A percentile compares a stretch with the other conserved stretches of the same genome.
phyloP scores from a whole-genome alignment of 345 rosid genomes.

The Garcia nutans region DNA sequence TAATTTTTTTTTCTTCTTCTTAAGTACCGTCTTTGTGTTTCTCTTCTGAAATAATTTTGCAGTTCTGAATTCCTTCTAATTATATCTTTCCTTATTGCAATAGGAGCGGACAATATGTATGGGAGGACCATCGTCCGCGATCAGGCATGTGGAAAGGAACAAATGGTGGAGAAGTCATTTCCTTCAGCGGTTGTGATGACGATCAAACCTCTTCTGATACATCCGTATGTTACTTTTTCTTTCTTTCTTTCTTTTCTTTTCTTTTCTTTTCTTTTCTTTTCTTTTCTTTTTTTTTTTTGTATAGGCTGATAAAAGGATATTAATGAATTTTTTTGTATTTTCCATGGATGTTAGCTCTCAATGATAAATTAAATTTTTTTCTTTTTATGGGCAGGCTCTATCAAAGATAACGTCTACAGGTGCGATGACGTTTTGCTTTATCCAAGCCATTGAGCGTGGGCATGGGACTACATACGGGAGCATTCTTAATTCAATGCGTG shows the following conservation, averaged over 20 bases:
- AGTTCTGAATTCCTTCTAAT: no score
- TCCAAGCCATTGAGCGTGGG: slow-evolving; percentile 77
- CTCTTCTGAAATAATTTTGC: no score
- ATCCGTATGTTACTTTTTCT: slow-evolving; percentile 39
- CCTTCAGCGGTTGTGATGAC: slow-evolving; percentile 91
- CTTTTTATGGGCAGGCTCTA: slow-evolving; percentile 50
- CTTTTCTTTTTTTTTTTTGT: background rate
- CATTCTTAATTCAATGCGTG: slow-evolving; percentile 70
- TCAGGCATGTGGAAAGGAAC: slow-evolving; percentile 88
- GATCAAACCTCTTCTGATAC: slow-evolving; percentile 82
- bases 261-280: no score
- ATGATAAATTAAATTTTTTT: background rate
- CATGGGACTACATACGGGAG: slow-evolving; percentile 65
- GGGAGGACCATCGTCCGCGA: slow-evolving; percentile 88
- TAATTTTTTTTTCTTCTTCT: no score
- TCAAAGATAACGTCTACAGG: slow-evolving; percentile 74
- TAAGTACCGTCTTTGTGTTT: no score
- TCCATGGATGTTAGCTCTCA: no score
- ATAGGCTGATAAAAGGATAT: background rate
- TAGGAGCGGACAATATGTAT: slow-evolving; percentile 54
- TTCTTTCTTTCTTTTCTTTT: no score
- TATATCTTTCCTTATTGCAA: no score
- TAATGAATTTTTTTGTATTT: no score
- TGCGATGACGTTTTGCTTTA: slow-evolving; percentile 88
- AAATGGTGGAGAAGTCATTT: slow-evolving; percentile 81